Conservation (phyloP, 2,329 filamentous ascomycete species). For the Fusarium xylarioides region DNA sequence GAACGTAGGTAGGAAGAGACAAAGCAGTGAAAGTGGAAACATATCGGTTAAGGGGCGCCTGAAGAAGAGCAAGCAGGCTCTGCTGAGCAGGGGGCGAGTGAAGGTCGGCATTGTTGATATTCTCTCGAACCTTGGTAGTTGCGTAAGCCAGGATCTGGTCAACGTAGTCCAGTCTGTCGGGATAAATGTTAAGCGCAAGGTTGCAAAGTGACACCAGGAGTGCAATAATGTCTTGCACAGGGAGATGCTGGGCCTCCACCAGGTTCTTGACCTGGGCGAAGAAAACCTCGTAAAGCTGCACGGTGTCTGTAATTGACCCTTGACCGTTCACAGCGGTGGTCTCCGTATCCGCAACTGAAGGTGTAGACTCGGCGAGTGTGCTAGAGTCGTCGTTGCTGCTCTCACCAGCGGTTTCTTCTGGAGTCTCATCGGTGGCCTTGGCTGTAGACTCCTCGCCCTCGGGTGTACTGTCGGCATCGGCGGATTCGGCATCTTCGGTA, state of each 20-base stretch:
- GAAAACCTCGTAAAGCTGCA: constrained; percentile 96
- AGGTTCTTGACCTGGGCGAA: constrained; percentile 95
- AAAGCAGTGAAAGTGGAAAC: constrained; percentile 96
- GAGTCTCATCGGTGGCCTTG: constrained; percentile 38
- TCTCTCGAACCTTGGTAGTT: constrained; percentile 84
- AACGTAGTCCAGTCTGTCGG: constrained; percentile 90
- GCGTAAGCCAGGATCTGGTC: constrained; percentile 94
- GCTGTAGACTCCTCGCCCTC: constrained; percentile 35
- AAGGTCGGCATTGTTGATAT: constrained; percentile 93
- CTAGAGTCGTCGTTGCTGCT: constrained; percentile 45
- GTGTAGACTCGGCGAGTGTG: constrained; percentile 46
- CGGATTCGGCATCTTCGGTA: constrained; percentile 44
- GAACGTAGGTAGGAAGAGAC: constrained; percentile 89
- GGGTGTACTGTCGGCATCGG: constrained; percentile 38
- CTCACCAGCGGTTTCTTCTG: constrained; percentile 18
- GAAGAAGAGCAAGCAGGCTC: constrained; percentile 87
- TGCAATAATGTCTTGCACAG: constrained; percentile 94
- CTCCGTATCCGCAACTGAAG: constrained; percentile 58
- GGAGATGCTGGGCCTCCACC: constrained; percentile 88
- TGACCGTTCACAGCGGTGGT: constrained; percentile 59
- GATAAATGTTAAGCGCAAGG: constrained; percentile 94
- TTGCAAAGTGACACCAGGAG: constrained; percentile 94
- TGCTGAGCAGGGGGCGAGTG: constrained; percentile 89
- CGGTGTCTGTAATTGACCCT: constrained; percentile 64
- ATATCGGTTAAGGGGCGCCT: constrained; percentile 89